A percentile compares a stretch with the other conserved stretches of the same genome.
Conservation (phyloP, 2,329 filamentous ascomycete species). For the Pezicula radicicola region DNA sequence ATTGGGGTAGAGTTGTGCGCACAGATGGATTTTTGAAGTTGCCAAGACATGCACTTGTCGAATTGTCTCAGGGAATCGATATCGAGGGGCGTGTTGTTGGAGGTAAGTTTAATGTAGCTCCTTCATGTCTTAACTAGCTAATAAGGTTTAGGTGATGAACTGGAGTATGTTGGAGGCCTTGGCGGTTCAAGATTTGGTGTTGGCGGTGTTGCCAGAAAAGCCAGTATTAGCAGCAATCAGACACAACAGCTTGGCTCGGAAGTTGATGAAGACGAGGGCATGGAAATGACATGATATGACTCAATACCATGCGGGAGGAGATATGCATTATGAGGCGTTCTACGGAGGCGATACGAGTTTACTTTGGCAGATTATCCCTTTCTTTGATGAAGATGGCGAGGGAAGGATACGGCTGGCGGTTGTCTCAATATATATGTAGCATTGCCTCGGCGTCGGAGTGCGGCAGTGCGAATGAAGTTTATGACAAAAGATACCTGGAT, state of each 20-base stretch:
- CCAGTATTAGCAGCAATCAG: conserved; percentile 57
- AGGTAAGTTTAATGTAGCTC: conserved; percentile 65
- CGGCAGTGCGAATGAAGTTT: too few species aligned
- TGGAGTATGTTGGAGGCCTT: conserved; percentile 43
- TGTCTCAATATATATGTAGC: too few species aligned
- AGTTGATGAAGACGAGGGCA: conserved; percentile 58
- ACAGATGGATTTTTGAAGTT: conserved; percentile 83
- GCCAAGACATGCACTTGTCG: conserved; percentile 76
- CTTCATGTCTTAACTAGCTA: conserved; percentile 4
- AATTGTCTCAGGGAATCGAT: conserved; percentile 90
- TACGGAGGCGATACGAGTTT: not conserved
- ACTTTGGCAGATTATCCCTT: not conserved
- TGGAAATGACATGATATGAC: conserved; percentile 45
- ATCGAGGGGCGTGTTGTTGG: conserved; percentile 87
- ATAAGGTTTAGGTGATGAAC: conserved; percentile 26
- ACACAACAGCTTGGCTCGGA: conserved; percentile 53
- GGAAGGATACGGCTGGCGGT: not conserved
- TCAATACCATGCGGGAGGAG: not conserved
- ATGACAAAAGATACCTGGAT: too few species aligned
- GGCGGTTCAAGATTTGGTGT: conserved; percentile 46
- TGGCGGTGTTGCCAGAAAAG: conserved; percentile 48
- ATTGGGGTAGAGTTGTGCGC: conserved; percentile 93
- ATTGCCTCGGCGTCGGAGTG: too few species aligned
- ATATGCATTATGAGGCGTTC: conserved; percentile 4
- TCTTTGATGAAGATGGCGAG: not conserved